Conservation (phyloP, 2,329 filamentous ascomycete species). For the Alternaria alternata region DNA sequence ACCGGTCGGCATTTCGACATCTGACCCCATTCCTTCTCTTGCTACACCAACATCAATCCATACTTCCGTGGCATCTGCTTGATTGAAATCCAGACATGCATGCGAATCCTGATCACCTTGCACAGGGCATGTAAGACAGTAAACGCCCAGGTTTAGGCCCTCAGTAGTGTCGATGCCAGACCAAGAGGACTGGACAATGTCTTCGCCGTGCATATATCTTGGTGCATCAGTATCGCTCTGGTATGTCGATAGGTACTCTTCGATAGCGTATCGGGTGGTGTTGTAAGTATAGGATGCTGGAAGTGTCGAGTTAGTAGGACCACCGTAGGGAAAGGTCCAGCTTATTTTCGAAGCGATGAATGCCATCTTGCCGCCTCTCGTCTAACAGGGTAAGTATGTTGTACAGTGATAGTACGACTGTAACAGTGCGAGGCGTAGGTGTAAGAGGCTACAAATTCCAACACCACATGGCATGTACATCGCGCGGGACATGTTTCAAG, state of each 20-base stretch:
- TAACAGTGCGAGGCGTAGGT: not conserved
- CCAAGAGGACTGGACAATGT: not conserved
- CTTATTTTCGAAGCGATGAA: not conserved
- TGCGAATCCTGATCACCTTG: not conserved
- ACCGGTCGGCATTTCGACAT: not conserved
- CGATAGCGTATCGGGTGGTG: not conserved
- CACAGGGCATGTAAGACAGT: not conserved
- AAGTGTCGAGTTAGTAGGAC: not conserved
- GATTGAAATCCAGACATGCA: not conserved
- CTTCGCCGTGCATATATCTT: not conserved
- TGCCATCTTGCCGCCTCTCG: not conserved
- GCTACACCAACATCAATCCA: not conserved
- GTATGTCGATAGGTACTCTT: not conserved
- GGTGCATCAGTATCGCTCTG: not conserved
- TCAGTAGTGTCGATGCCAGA: not conserved
- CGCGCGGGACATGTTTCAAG: not conserved
- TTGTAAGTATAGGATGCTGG: not conserved
- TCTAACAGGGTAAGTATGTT: not conserved
- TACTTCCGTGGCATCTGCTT: not conserved
- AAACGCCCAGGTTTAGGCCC: not conserved
- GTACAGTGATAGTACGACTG: not conserved
- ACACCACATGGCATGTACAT: not conserved
- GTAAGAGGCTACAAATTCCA: not conserved
- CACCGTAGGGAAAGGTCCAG: not conserved
- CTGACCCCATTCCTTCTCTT: not conserved